Conservation (phyloP, 345 rosid species). For the Microthlaspi erraticum region DNA sequence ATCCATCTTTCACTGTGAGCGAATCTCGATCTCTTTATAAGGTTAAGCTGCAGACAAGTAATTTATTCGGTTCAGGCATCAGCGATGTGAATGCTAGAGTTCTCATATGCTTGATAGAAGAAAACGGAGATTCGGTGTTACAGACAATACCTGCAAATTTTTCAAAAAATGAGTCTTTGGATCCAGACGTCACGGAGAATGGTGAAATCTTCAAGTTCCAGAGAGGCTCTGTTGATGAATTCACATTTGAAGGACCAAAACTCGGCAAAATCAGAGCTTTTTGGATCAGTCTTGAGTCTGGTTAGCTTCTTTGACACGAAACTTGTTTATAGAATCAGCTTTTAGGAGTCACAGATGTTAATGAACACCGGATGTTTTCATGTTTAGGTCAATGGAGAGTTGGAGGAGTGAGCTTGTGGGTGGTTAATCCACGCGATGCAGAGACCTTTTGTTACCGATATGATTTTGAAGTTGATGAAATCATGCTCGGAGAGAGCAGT, state of each 20-base stretch:
- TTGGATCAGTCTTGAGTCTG: constrained; percentile 85
- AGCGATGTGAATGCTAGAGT: constrained; percentile 67
- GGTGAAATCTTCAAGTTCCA: constrained; percentile 58
- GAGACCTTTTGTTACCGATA: constrained; percentile 47
- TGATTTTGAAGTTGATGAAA: constrained; percentile 67
- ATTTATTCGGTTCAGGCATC: constrained; percentile 63
- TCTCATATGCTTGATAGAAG: constrained; percentile 70
- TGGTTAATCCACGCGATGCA: constrained; percentile 39
- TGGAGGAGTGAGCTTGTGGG: constrained; percentile 52
- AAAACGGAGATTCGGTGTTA: constrained; percentile 66
- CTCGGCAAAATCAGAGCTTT: constrained; percentile 64
- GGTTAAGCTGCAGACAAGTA: constrained; percentile 74
- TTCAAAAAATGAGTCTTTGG: constrained; percentile 43
- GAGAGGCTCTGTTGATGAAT: constrained; percentile 79
- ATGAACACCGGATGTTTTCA: neutral
- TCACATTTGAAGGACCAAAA: constrained; percentile 64
- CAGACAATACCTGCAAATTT: constrained; percentile 65
- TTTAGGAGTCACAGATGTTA: neutral
- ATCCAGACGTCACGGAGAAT: constrained; percentile 36
- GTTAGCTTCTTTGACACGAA: constrained; percentile 48
- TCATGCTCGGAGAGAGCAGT: constrained; percentile 74
- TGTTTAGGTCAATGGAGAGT: constrained; percentile 93
- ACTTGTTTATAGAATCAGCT: constrained; percentile 1
- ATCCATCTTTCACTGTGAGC: constrained; percentile 32
- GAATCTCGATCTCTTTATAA: constrained; percentile 57